phyloP scores from a whole-genome alignment of 2,329 filamentous ascomycete species.

The Teratosphaeriaceae sp. region DNA sequence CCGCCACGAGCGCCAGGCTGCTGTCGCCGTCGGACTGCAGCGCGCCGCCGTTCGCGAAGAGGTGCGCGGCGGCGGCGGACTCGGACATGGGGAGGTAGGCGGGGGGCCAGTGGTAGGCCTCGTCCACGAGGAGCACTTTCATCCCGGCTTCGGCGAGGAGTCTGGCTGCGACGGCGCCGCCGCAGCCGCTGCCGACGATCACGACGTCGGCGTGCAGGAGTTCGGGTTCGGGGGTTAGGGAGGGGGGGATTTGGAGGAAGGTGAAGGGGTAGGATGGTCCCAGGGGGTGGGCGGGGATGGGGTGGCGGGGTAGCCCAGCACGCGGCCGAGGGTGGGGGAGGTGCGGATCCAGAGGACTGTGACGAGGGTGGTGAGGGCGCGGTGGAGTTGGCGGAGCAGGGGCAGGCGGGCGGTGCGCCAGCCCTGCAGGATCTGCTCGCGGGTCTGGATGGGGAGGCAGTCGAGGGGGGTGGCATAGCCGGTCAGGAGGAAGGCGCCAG shows the following conservation, averaged over 20 bases:
- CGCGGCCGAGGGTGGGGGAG: constrained; percentile 47
- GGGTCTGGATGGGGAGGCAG: constrained; percentile 52
- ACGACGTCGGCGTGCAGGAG: constrained; percentile 72
- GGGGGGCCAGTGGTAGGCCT: constrained; percentile 68
- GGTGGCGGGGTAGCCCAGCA: constrained; percentile 53
- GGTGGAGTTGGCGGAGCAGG: constrained; percentile 49
- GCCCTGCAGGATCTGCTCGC: constrained; percentile 54
- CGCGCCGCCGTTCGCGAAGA: constrained; percentile 64
- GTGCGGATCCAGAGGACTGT: constrained; percentile 51
- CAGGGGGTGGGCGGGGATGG: constrained; percentile 49
- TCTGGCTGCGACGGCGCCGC: constrained; percentile 75
- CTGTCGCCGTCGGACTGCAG: constrained; percentile 45
- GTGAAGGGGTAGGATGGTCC: constrained; percentile 47
- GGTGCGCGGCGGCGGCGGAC: constrained; percentile 50
- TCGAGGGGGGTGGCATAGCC: constrained; percentile 59
- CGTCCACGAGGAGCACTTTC: constrained; percentile 73
- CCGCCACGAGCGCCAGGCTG: constrained; percentile 56
- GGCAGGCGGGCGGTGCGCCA: constrained; percentile 57
- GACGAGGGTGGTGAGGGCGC: constrained; percentile 49
- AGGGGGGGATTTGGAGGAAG: constrained; percentile 54
- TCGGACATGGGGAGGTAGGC: constrained; percentile 69
- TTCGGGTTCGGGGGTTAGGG: constrained; percentile 37
- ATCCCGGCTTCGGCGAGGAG: constrained; percentile 70
- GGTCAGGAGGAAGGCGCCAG: constrained; percentile 59
- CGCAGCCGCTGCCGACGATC: constrained; percentile 81